Percentiles rank a stretch among this genome's conserved stretches.
Evolutionary conservation across 345 rosid genomes (phyloP).

Genomic region (Citrus sp.): DNA sequence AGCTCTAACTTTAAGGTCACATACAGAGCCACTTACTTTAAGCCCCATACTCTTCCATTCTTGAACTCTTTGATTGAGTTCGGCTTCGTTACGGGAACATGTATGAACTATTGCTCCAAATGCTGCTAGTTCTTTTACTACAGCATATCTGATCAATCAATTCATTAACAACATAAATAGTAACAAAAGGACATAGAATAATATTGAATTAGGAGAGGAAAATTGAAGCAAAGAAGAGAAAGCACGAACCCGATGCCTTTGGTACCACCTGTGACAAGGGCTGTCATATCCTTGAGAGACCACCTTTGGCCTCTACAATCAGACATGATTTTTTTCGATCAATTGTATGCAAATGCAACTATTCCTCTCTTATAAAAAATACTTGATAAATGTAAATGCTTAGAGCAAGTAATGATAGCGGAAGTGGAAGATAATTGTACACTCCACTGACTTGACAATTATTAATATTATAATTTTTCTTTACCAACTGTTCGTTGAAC

Average conservation of each 20-base stretch:
- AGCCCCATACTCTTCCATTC: constrained; percentile 48
- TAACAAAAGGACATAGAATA: not conserved
- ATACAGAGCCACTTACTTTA: constrained; percentile 47
- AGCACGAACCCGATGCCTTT: constrained; percentile 21
- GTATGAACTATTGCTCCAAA: not conserved
- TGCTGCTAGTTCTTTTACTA: not conserved
- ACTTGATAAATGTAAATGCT: too few species aligned
- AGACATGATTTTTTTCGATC: not conserved
- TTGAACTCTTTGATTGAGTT: not conserved
- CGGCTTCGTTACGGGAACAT: not conserved
- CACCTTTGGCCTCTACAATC: constrained; percentile 11
- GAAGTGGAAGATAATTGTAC: too few species aligned
- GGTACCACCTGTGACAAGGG: constrained; percentile 30
- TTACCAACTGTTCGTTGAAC: too few species aligned
- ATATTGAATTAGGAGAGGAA: too few species aligned
- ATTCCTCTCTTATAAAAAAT: not conserved
- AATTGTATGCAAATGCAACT: not conserved
- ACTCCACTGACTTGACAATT: too few species aligned
- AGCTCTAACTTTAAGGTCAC: constrained; percentile 33
- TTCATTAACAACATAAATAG: not conserved
- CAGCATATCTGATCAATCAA: not conserved
- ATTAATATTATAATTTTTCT: too few species aligned
- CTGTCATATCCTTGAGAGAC: constrained; percentile 23
- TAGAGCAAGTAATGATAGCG: too few species aligned
- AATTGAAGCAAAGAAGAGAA: not conserved